These are phyloP conservation scores for Trichoderma gracile DNA, from an alignment of 2,329 filamentous ascomycete species.

Conservation along the genomic window DNA sequence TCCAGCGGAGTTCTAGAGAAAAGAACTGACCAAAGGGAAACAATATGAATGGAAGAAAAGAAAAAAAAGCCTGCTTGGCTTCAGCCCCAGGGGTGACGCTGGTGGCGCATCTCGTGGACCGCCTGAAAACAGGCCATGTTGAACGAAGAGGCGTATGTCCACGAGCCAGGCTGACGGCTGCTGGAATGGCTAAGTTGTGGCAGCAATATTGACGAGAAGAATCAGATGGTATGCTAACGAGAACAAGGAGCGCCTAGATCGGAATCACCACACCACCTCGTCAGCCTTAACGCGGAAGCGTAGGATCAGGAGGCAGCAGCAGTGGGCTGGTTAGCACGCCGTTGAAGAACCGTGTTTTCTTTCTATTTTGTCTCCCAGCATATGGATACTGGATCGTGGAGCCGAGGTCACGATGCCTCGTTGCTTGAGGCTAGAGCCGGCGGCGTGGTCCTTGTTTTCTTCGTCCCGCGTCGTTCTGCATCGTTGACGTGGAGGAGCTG, in stretches of 20 bases:
- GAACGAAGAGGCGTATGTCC: neutral
- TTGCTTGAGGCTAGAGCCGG: neutral
- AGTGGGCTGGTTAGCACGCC: too few relatives aligned
- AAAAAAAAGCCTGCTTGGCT: neutral
- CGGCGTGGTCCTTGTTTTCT: neutral
- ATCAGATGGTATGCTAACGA: neutral
- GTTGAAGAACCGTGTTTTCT: neutral
- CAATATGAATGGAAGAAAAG: neutral
- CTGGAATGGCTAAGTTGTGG: neutral
- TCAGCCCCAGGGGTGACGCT: constrained; percentile 12
- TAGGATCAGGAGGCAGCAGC: neutral
- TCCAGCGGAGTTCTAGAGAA: neutral
- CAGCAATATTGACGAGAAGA: neutral
- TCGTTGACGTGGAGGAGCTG: neutral
- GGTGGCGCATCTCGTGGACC: constrained; percentile 20
- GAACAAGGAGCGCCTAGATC: too few relatives aligned
- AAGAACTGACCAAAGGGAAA: neutral
- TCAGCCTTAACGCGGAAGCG: constrained; percentile 19
- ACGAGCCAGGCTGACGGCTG: neutral
- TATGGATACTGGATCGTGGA: constrained; percentile 14
- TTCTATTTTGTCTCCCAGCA: too few relatives aligned
- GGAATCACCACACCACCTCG: constrained; percentile 18
- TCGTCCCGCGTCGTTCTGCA: neutral
- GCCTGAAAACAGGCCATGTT: neutral
- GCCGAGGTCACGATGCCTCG: constrained; percentile 14